Conservation (phyloP, 805 yeast genomes). For the Wickerhamomyces alni region DNA sequence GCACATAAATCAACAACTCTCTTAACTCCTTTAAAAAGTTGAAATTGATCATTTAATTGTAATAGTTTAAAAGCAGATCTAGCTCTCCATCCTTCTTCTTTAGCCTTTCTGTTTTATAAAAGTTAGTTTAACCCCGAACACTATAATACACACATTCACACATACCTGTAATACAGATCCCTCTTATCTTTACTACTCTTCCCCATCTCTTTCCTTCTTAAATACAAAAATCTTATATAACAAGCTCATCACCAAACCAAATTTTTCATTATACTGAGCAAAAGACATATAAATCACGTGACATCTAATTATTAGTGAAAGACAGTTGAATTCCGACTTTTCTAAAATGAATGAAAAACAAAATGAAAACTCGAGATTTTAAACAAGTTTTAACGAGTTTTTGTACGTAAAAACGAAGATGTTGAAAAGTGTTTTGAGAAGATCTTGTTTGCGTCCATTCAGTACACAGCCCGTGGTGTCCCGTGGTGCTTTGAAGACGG, state of each 20-base stretch:
- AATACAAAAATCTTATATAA: too few relatives aligned
- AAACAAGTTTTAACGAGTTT: too few relatives aligned
- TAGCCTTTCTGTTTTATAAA: slow-evolving; percentile 80
- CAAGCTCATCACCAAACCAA: neutral
- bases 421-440: slow-evolving; percentile 1
- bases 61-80: slow-evolving; percentile 91
- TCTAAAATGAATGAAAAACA: too few relatives aligned
- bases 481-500: slow-evolving; percentile 10
- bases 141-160: neutral
- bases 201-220: too few relatives aligned
- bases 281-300: too few relatives aligned
- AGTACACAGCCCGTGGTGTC: slow-evolving; percentile 5
- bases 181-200: slow-evolving; percentile 92
- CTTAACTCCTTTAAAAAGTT: slow-evolving; percentile 58
- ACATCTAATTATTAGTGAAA: too few relatives aligned
- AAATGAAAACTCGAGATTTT: too few relatives aligned
- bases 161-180: slow-evolving; percentile 66
- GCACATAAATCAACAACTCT: slow-evolving; percentile 97
- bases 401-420: neutral
- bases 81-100: slow-evolving; percentile 97
- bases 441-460: slow-evolving; percentile 5
- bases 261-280: too few relatives aligned
- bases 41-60: slow-evolving; percentile 87
- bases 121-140: too few relatives aligned
- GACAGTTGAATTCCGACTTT: too few relatives aligned